A percentile compares a stretch with the other conserved stretches of the same genome.
phyloP scores from a whole-genome alignment of 1,139 yeast species.

The Taiozyma sp. region DNA sequence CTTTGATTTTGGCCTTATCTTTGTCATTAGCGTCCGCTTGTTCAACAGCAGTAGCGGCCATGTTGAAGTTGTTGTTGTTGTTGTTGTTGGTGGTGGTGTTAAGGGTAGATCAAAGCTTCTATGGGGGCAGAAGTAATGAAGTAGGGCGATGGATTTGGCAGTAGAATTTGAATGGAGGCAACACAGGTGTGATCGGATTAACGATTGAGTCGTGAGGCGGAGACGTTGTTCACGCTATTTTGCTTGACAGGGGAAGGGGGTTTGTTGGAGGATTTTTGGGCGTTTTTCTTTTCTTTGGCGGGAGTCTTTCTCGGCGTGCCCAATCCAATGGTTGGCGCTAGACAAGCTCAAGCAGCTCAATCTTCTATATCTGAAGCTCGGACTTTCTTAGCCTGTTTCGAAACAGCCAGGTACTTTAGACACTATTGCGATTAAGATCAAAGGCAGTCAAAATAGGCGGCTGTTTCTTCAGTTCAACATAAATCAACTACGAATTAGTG shows the following conservation, averaged over 20 bases:
- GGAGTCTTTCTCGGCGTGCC: no score
- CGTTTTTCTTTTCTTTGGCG: no score
- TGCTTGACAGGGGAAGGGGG: no score
- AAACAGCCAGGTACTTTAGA: not conserved
- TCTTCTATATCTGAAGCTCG: no score
- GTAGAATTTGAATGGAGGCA: not conserved
- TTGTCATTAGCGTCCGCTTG: not conserved
- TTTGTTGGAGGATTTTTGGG: no score
- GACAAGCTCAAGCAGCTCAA: no score
- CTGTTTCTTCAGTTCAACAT: no score
- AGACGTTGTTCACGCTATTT: not conserved
- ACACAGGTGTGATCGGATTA: not conserved
- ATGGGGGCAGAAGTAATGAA: not conserved
- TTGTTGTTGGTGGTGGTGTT: not conserved
- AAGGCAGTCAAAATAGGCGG: not conserved
- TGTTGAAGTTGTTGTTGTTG: not conserved
- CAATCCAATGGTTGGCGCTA: not conserved
- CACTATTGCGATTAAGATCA: not conserved
- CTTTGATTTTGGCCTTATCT: constrained; percentile 10
- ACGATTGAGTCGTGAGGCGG: not conserved
- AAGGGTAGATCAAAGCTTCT: not conserved
- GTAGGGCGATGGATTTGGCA: not conserved
- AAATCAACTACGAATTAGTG: not conserved
- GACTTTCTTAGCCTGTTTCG: not conserved
- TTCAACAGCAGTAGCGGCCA: not conserved